A percentile compares a stretch with the other conserved stretches of the same genome.
phyloP scores from a whole-genome alignment of 495 filamentous ascomycete species.

The Hypoxylon intermedium region DNA sequence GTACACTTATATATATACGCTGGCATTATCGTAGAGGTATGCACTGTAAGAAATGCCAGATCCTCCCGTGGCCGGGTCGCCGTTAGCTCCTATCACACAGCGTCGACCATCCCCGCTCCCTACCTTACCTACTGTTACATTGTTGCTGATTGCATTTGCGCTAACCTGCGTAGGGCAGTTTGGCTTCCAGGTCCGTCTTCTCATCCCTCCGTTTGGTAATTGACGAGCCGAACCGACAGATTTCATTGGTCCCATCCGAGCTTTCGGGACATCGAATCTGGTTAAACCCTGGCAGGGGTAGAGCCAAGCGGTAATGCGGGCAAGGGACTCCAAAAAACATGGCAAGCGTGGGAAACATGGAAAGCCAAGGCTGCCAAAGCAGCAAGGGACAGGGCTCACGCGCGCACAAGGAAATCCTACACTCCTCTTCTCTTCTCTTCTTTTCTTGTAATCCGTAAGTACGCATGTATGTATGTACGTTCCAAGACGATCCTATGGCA shows the following conservation, averaged over 20 bases:
- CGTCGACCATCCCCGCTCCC: slow-evolving; percentile 29
- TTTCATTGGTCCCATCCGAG: slow-evolving; percentile 39
- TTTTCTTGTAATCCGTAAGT: too few species aligned
- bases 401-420: slow-evolving; percentile 23
- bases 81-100: slow-evolving; percentile 28
- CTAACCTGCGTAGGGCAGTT: slow-evolving; percentile 30
- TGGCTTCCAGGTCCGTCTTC: slow-evolving; percentile 28
- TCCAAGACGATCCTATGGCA: too few species aligned
- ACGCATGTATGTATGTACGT: too few species aligned
- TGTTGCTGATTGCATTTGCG: slow-evolving; percentile 26
- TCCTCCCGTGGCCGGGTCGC: slow-evolving; percentile 38
- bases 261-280: slow-evolving; percentile 36
- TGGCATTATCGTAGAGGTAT: neutral
- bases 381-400: slow-evolving; percentile 37
- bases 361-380: slow-evolving; percentile 26
- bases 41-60: slow-evolving; percentile 36
- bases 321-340: slow-evolving; percentile 28
- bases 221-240: slow-evolving; percentile 25
- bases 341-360: slow-evolving; percentile 24
- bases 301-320: slow-evolving; percentile 36
- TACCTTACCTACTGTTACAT: slow-evolving; percentile 33
- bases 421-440: too few species aligned
- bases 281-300: slow-evolving; percentile 34
- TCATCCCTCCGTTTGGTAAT: slow-evolving; percentile 41
- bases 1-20: slow-evolving; percentile 9